Conservation (phyloP, 2,329 filamentous ascomycete species). For the Claviceps sp. region DNA sequence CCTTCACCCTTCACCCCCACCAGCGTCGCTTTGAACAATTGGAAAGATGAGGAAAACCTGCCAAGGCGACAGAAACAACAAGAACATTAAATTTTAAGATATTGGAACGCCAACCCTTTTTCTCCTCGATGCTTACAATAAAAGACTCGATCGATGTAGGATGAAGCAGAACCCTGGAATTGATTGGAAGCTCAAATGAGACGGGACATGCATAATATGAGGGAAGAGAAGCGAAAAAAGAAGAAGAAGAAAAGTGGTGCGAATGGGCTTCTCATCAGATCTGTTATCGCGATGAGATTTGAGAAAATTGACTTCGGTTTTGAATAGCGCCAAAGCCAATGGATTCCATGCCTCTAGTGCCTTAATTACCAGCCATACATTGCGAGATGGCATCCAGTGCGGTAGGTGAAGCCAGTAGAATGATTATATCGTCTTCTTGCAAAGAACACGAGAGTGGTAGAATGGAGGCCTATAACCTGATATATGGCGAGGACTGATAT, state of each 20-base stretch:
- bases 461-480: not conserved
- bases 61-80: not conserved
- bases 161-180: not conserved
- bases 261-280: not conserved
- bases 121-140: not conserved
- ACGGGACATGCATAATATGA: not conserved
- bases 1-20: not conserved
- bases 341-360: not conserved
- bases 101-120: not conserved
- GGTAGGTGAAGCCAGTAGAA: not conserved
- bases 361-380: slow-evolving; percentile 17
- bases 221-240: not conserved
- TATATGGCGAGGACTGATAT: not conserved
- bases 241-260: not conserved
- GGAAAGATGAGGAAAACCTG: not conserved
- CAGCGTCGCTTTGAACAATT: not conserved
- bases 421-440: not conserved
- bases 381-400: slow-evolving; percentile 1
- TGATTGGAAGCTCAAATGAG: not conserved
- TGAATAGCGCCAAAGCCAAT: slow-evolving; percentile 17
- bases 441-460: not conserved
- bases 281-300: not conserved
- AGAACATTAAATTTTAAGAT: not conserved
- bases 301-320: not conserved
- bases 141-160: not conserved